phyloP scores from a whole-genome alignment of 129 eudicot species.

The Lonicera japonica region DNA sequence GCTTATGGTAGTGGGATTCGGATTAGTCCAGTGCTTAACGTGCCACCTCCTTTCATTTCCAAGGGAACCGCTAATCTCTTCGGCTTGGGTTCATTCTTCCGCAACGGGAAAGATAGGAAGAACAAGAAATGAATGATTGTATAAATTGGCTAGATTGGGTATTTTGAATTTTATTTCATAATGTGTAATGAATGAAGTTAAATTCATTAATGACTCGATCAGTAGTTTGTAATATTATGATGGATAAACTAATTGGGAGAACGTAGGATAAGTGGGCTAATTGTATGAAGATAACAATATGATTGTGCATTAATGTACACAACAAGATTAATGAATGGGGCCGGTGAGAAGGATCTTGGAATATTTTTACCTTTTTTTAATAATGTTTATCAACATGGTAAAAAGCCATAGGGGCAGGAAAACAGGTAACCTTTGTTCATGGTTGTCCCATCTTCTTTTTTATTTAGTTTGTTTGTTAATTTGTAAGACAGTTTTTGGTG shows the following conservation, averaged over 20 bases:
- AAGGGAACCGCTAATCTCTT: conserved; percentile 38
- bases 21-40: conserved; percentile 30
- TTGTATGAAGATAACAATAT: too few relatives aligned
- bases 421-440: not conserved
- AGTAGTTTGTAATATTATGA: too few relatives aligned
- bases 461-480: too few relatives aligned
- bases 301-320: too few relatives aligned
- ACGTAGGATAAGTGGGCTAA: too few relatives aligned
- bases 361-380: too few relatives aligned
- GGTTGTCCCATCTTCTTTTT: not conserved
- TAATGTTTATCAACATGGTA: not conserved
- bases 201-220: not conserved
- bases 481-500: not conserved
- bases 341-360: not conserved
- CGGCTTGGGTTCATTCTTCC: conserved; percentile 43
- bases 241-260: too few relatives aligned
- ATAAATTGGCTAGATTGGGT: not conserved
- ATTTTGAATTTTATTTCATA: not conserved
- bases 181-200: not conserved
- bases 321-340: not conserved
- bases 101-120: conserved; percentile 40
- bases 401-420: not conserved
- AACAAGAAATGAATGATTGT: conserved; percentile 35
- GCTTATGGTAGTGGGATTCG: conserved; percentile 18
- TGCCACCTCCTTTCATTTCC: conserved; percentile 33